These are phyloP conservation scores for Irpex sp. DNA, from an alignment of 1,284 basidiomycete genomes.

Conservation along the genomic window DNA sequence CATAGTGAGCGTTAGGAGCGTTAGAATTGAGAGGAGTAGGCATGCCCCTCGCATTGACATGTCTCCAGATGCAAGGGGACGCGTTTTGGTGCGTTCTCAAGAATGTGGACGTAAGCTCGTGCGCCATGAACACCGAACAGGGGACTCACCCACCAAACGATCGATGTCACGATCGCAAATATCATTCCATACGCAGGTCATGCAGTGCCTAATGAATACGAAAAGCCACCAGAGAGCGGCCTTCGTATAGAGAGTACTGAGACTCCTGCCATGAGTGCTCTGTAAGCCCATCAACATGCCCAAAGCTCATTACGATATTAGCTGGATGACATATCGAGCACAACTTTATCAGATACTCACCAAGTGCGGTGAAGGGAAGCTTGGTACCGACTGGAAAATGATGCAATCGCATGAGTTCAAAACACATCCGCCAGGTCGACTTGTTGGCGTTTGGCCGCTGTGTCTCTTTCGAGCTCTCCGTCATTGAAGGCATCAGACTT, in stretches of 20 bases:
- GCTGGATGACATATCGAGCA: background rate
- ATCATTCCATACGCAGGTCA: conserved; percentile 18
- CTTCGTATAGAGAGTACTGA: background rate
- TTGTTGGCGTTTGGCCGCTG: background rate
- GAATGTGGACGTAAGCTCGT: no score
- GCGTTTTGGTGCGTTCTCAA: conserved; percentile 1
- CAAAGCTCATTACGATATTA: background rate
- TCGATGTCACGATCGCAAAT: conserved; percentile 23
- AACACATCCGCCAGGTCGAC: background rate
- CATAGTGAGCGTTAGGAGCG: background rate
- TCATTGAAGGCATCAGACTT: no score
- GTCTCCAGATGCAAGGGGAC: conserved; percentile 4
- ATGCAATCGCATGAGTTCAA: background rate
- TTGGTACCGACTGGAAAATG: background rate
- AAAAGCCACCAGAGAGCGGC: background rate
- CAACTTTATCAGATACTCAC: background rate
- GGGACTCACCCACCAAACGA: conserved; percentile 19
- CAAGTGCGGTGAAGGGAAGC: background rate
- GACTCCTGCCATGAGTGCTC: background rate
- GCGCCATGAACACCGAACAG: no score
- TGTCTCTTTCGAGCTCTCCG: no score
- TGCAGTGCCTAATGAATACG: background rate
- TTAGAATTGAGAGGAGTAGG: background rate
- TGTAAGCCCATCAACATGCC: background rate
- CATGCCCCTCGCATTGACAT: background rate